phyloP scores from a whole-genome alignment of 1,139 yeast species.

The Debaryomycetaceae sp. region DNA sequence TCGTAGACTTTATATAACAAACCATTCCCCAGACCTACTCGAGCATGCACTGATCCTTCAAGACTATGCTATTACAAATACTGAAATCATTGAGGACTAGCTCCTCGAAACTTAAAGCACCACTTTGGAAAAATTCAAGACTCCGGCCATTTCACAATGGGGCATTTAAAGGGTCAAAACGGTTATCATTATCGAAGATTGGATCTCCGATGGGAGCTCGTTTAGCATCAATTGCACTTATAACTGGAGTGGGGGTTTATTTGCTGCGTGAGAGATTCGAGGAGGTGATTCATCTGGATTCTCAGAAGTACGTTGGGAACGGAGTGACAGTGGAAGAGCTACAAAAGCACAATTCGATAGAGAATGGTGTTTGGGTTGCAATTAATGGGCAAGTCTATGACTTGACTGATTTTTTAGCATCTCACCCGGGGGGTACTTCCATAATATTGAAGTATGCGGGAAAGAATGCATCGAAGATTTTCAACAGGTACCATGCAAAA shows the following conservation, averaged over 20 bases:
- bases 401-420: conserved; percentile 20
- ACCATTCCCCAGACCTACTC: not conserved
- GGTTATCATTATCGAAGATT: not conserved
- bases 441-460: conserved; percentile 26
- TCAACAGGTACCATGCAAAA: conserved; percentile 16
- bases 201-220: not conserved
- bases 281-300: conserved; percentile 1
- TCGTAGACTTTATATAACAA: not conserved
- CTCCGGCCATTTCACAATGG: not conserved
- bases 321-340: conserved; percentile 12
- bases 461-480: conserved; percentile 20
- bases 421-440: conserved; percentile 27
- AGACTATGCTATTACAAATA: not conserved
- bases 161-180: not conserved
- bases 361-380: conserved; percentile 22
- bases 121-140: not conserved
- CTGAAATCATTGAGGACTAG: not conserved
- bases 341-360: conserved; percentile 9
- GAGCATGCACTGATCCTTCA: not conserved
- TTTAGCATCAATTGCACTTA: not conserved
- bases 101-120: not conserved
- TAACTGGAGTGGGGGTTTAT: not conserved
- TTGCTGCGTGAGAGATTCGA: not conserved
- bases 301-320: not conserved
- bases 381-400: conserved; percentile 28